These are phyloP conservation scores for Fusarium sp. DNA, from an alignment of 2,329 filamentous ascomycete species.

Conservation along the genomic window DNA sequence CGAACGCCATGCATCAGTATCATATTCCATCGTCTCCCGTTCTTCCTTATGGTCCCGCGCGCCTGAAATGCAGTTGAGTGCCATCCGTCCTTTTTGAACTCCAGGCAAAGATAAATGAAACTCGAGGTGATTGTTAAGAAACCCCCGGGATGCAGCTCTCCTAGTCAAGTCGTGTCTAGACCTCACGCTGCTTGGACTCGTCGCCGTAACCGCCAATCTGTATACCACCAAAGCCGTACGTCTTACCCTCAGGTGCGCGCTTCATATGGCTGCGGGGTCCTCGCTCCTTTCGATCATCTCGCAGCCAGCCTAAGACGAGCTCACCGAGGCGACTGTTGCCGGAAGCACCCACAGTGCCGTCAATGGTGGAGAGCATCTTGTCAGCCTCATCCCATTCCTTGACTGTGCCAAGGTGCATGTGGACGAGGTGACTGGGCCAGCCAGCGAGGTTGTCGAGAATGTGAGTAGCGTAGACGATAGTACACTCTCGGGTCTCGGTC, in stretches of 20 bases:
- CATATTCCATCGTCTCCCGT: not conserved
- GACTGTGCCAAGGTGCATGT: slow-evolving; percentile 91
- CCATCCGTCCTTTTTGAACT: slow-evolving; percentile 24
- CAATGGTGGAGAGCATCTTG: slow-evolving; percentile 69
- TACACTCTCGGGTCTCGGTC: slow-evolving; percentile 84
- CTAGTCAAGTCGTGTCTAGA: slow-evolving; percentile 21
- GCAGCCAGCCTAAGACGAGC: slow-evolving; percentile 88
- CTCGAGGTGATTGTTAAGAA: slow-evolving; percentile 37
- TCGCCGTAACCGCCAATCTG: slow-evolving; percentile 67
- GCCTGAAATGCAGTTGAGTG: slow-evolving; percentile 49
- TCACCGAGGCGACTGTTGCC: slow-evolving; percentile 90
- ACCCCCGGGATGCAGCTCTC: not conserved
- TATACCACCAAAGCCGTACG: slow-evolving; percentile 64
- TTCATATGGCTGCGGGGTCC: slow-evolving; percentile 76
- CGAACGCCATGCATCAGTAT: slow-evolving; percentile 33
- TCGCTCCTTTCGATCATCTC: slow-evolving; percentile 79
- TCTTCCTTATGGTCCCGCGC: slow-evolving; percentile 9
- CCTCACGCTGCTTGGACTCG: slow-evolving; percentile 56
- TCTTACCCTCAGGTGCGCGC: slow-evolving; percentile 70
- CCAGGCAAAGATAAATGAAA: slow-evolving; percentile 16
- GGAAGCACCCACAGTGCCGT: slow-evolving; percentile 47
- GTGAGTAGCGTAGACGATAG: slow-evolving; percentile 97
- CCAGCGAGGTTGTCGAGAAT: slow-evolving; percentile 94
- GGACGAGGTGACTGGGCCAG: slow-evolving; percentile 95
- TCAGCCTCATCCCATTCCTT: slow-evolving; percentile 86